Base-by-base conservation (phyloP, 805 yeast species). In the Metschnikowia bowlesiae region DNA sequence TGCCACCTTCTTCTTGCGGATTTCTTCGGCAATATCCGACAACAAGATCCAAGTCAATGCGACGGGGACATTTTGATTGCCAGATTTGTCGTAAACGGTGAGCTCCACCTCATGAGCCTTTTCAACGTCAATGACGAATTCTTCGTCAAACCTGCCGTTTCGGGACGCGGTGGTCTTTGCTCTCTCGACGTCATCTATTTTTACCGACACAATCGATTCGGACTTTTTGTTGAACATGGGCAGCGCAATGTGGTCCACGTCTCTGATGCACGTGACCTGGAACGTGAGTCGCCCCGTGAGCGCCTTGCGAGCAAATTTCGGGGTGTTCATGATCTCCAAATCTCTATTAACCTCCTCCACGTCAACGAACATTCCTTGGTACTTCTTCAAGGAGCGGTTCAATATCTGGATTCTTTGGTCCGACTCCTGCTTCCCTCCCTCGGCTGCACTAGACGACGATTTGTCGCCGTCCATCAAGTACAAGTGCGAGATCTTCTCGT, bases 401-500 rank as follows among this genome's bases (percentile, higher is more conserved):
- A 94, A 78, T 52, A 94, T 74, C 56, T 85, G 91, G 55, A 94
- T 87, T 59, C 94, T 84, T 62, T 88, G 88, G 57, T 85, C 88
- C 50, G 92, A 83, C 65, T 94, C 98, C 45, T 81, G 70, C 39
- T 85, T 80, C 40, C 96, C 96, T 49, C 86, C 89, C 63, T 88
- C 90, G 2, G 98, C 98, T 37, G 91, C 96, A 26, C 85, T 84
- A 54, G 87, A 84, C 51, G 87, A 82, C 47, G 86, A 81, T 56
- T 86, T 82, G 68, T 94, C 99, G 50, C 98, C 97, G 62, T 94
- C 97, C 67, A 86, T 78, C 62, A 85, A 85, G 65, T 94, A 94
- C 48, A 94, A 79, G 58, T 84, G 87, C 29, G 87, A 84, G 62
- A 94, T 80, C 66, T 92, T 94, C 55, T 89, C 95, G 58, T 90